A percentile compares a stretch with the other conserved stretches of the same genome.
Evolutionary conservation across 352 stramenopile species (phyloP).

Genomic region (Pythium phragmitis): DNA sequence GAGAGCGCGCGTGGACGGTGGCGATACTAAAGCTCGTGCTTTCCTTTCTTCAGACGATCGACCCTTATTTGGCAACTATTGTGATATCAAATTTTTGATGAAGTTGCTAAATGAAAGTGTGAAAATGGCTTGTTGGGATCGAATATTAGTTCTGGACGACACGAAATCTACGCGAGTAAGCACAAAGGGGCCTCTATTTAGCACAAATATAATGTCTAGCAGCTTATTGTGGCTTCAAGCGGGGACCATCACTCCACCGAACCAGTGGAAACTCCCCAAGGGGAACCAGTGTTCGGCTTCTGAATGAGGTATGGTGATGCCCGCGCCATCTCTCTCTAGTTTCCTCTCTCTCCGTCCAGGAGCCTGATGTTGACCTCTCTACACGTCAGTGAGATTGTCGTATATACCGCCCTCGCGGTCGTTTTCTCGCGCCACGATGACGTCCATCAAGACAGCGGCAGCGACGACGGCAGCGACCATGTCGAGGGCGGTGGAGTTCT

Average conservation of each 20-base stretch:
- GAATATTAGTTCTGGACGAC: no score
- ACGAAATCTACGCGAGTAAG: no score
- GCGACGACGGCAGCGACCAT: background rate
- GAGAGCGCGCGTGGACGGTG: no score
- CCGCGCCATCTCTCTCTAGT: background rate
- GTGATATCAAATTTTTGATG: no score
- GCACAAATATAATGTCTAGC: no score
- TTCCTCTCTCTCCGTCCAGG: background rate
- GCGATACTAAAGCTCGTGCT: no score
- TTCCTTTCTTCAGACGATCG: no score
- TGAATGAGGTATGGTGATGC: slow-evolving; percentile 8
- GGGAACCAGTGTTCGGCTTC: background rate
- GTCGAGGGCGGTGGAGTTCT: slow-evolving; percentile 13
- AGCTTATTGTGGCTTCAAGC: slow-evolving; percentile 4
- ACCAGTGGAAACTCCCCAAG: slow-evolving; percentile 4
- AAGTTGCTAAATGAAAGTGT: no score
- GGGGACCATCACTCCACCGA: slow-evolving; percentile 16
- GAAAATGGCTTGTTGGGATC: no score
- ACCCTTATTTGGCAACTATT: no score
- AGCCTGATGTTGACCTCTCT: background rate
- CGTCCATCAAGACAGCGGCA: background rate
- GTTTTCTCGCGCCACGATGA: slow-evolving; percentile 28
- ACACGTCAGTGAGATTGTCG: slow-evolving; percentile 32
- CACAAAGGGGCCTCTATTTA: no score
- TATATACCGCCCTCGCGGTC: slow-evolving; percentile 39